Conservation (phyloP, 1,284 basidiomycete genomes). For the Ceratobasidium sp. region DNA sequence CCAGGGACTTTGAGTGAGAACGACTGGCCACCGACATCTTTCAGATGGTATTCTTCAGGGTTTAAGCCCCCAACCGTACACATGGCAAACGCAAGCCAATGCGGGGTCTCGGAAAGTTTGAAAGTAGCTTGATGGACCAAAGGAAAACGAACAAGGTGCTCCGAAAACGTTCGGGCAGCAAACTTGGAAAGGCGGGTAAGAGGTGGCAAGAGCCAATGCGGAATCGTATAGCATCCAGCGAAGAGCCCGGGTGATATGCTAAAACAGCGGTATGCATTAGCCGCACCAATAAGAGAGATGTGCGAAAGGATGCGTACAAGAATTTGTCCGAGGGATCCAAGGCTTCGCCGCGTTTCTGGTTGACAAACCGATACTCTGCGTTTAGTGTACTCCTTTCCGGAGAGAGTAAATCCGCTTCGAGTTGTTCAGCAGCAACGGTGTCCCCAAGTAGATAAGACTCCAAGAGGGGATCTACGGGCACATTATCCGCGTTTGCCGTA, state of each 20-base stretch:
- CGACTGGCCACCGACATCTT: constrained; percentile 12
- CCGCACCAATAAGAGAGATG: background rate
- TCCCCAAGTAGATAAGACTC: constrained; percentile 44
- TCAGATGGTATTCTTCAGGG: constrained; percentile 41
- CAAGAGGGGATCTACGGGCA: constrained; percentile 29
- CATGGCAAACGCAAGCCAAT: constrained; percentile 61
- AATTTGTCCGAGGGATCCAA: constrained; percentile 48
- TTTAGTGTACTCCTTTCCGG: constrained; percentile 46
- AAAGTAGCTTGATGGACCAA: constrained; percentile 62
- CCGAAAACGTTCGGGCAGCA: constrained; percentile 59
- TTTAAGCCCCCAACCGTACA: constrained; percentile 58
- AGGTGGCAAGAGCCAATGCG: constrained; percentile 61
- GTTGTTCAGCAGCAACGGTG: constrained; percentile 16
- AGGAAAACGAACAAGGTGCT: constrained; percentile 60
- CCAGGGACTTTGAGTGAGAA: constrained; percentile 20
- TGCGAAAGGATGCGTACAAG: constrained; percentile 42
- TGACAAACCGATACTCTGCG: constrained; percentile 40
- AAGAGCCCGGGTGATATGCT: constrained; percentile 59
- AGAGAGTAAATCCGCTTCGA: constrained; percentile 46
- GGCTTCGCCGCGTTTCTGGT: constrained; percentile 35
- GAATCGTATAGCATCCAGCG: constrained; percentile 60
- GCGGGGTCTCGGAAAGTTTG: constrained; percentile 57
- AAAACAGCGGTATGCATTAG: background rate
- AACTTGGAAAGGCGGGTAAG: constrained; percentile 58
- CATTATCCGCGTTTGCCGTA: constrained; percentile 1